Evolutionary conservation across 2,329 filamentous ascomycete genomes (phyloP), one percentile per base, ranked within the genome.

Genomic region (Tolypocladium sp.): DNA sequence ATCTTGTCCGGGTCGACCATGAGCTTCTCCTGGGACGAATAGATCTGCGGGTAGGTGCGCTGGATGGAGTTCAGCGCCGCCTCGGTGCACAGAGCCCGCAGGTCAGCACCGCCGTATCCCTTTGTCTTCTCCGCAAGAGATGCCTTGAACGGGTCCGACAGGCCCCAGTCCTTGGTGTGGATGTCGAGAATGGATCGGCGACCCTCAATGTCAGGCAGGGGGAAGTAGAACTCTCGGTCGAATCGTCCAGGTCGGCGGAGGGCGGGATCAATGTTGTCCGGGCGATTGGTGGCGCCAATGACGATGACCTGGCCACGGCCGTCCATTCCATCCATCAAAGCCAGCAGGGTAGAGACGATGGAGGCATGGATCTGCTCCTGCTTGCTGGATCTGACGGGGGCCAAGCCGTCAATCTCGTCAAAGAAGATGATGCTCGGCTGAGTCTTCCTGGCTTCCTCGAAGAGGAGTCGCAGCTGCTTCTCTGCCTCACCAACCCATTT

Each of bases 391-490:
- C 94, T 85, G 40, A 97, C 94, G 57, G 94, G 95, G 3, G 94
- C 94, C 63, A 99, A 81, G 58, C 94, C 94, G 75, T 99, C 94
- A 65, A 99, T 99, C 73, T 99, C 94, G 71, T 99, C 94, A 67
- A 99, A 97, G 78, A 99, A 99, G 72, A 99, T 99, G 74, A 99
- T 99, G 72, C 93, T 97, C 0, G 94, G 94, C 69, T 99, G 94
- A 1, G 89, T 97, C 72, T 92, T 94, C 62, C 93, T 84, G 20
- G 94, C 94, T 74, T 99, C 94, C 67, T 97, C 94, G 64, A 99
- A 99, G 6, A 99, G 81, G 59, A 97, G 77, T 53, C 94, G 87
- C 58, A 99, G 83, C 71, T 99, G 94, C 74, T 93, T 89, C 75
- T 99, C 94, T 12, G 95, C 94, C 74, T 99, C 94, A 70, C 94